These are phyloP conservation scores for Cupressus sempervirens DNA, from an alignment of 75 land plant species.

Conservation along the genomic window DNA sequence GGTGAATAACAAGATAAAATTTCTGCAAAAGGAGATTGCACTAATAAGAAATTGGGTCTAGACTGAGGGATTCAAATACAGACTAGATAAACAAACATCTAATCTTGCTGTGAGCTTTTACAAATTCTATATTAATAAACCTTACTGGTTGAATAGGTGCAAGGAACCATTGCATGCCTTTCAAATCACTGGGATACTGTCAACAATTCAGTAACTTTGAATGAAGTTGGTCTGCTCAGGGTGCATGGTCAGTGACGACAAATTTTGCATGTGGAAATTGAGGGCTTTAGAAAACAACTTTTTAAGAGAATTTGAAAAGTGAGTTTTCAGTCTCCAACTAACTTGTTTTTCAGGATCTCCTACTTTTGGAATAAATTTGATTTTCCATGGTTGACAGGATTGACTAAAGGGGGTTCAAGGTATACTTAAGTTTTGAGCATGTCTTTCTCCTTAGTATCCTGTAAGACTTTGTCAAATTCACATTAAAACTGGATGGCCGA, in stretches of 20 bases:
- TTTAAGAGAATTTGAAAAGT: neutral
- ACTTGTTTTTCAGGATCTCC: neutral
- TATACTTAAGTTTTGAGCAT: too few species aligned
- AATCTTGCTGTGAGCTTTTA: neutral
- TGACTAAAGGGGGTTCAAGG: too few species aligned
- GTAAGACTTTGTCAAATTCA: too few species aligned
- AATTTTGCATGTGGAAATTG: neutral
- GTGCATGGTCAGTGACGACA: too few species aligned
- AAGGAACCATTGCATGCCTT: neutral
- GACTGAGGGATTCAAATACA: neutral
- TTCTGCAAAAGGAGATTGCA: neutral
- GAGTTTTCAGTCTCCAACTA: neutral
- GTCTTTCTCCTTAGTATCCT: too few species aligned
- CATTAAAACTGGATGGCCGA: too few species aligned
- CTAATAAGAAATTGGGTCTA: neutral
- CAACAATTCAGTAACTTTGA: too few species aligned
- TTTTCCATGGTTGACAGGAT: neutral
- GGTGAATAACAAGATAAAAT: neutral
- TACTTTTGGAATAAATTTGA: neutral
- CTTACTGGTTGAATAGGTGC: neutral
- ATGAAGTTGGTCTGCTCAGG: too few species aligned
- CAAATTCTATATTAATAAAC: too few species aligned
- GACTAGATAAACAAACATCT: neutral
- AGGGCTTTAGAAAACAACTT: neutral
- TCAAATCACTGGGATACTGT: neutral